Evolutionary conservation across 192 early-diverging fungal species (phyloP).

Genomic region (Neocallimastix lanati): DNA sequence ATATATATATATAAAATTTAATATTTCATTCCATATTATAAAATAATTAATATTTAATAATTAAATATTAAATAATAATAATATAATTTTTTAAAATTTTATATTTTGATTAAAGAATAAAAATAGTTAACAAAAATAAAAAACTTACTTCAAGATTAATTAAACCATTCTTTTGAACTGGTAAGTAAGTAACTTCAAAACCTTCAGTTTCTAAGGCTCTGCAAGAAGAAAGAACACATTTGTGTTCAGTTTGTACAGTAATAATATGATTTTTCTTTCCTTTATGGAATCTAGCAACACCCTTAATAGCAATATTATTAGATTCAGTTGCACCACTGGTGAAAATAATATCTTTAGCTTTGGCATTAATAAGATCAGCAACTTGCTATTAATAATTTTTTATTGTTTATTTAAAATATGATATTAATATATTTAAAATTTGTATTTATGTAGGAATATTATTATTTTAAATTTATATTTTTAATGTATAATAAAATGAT

Average conservation of each 20-base stretch:
- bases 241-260: conserved; percentile 94
- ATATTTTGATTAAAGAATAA: no score
- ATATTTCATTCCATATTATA: no score
- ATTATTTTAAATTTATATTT: no score
- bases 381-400: conserved; percentile 66
- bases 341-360: conserved; percentile 92
- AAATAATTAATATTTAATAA: no score
- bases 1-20: no score
- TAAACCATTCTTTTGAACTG: conserved; percentile 64
- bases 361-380: conserved; percentile 69
- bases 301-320: conserved; percentile 88
- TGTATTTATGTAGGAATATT: no score
- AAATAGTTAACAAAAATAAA: background rate
- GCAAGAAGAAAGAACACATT: conserved; percentile 94
- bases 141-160: conserved; percentile 48
- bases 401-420: no score
- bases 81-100: no score
- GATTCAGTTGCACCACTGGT: conserved; percentile 93
- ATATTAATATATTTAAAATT: no score
- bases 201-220: conserved; percentile 86
- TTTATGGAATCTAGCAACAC: conserved; percentile 87
- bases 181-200: conserved; percentile 87
- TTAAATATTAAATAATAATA: no score
- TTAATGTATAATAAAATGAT: no score
- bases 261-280: conserved; percentile 88